Evolutionary conservation across 495 filamentous ascomycete genomes (phyloP), one percentile per base, ranked within the genome.

Genomic region (Neurospora tetrasperma): DNA sequence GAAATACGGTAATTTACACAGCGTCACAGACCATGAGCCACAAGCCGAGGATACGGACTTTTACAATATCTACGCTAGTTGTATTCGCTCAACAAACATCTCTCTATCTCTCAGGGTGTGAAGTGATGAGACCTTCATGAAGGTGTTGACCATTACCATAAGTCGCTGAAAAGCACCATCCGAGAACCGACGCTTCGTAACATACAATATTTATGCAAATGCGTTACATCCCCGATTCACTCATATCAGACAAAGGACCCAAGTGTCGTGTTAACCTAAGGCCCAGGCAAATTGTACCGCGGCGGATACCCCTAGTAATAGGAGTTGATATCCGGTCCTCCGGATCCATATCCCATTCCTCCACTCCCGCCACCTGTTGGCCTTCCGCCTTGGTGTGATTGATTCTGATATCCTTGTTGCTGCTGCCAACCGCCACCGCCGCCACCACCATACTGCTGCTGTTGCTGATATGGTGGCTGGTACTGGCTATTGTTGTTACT

Each of bases 321-420:
- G 31, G 74, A 76, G 48, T 78, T 76, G 73, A 79, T 41, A 27
- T 76, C 76, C 70, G 69, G 40, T 38, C 74, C 74, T 14, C 71
- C 54, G 18, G 69, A 18, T 16, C 72, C 72, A 66, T 73, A 72
- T 8, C 70, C 70, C 11, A 72, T 59, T 23, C 72, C 72, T 16
- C 76, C 76, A 66, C 69, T 46, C 38, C 44, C 74, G 74, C 23
- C 68, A 69, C 46, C 72, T 39, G 46, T 68, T 70, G 42, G 42
- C 46, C 70, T 74, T 43, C 42, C 31, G 70, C 31, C 44, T 43
- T 74, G 70, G 14, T 73, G 69, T 23, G 35, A 35, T 71, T 70
- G 76, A 23, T 75, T 79, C 23, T 74, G 73, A 23, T 76, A 74
- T 31, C 73, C 72, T 44, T 76, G 77, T 68, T 75, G 75, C 62